Conservation (phyloP, 345 rosid genomes). For the Populus nigra region DNA sequence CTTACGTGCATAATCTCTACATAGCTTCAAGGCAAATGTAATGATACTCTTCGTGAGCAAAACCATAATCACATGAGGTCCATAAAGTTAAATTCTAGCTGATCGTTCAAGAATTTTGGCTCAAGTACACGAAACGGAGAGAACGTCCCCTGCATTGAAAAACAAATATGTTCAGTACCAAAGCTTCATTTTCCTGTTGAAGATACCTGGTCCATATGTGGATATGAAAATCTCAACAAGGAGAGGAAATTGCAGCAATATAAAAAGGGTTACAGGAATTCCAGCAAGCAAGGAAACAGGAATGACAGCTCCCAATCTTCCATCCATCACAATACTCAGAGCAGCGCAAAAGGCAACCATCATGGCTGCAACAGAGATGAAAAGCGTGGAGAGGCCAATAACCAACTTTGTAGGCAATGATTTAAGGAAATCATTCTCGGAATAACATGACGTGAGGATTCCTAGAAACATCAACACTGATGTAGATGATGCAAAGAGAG, state of each 20-base stretch:
- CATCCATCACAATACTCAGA: too few relatives aligned
- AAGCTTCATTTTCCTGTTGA: not conserved
- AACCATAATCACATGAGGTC: too few relatives aligned
- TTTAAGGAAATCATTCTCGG: not conserved
- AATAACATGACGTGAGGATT: not conserved
- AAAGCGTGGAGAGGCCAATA: constrained; percentile 1
- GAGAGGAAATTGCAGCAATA: not conserved
- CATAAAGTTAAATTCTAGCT: too few relatives aligned
- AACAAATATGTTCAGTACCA: not conserved
- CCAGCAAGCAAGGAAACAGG: not conserved
- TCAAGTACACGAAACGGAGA: too few relatives aligned
- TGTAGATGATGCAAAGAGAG: not conserved
- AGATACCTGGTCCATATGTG: not conserved
- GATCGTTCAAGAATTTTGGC: too few relatives aligned
- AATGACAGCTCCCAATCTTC: not conserved
- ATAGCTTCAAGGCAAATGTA: too few relatives aligned
- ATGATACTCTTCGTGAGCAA: too few relatives aligned
- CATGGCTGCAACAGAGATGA: constrained; percentile 10
- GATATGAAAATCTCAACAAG: constrained; percentile 11
- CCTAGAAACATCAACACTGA: not conserved
- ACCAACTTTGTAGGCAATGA: not conserved
- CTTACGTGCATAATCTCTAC: too few relatives aligned
- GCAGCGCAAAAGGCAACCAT: too few relatives aligned
- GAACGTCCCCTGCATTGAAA: too few relatives aligned
- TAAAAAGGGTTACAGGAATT: constrained; percentile 1